Conservation (phyloP, 345 rosid genomes). For the Clausena lansium region DNA sequence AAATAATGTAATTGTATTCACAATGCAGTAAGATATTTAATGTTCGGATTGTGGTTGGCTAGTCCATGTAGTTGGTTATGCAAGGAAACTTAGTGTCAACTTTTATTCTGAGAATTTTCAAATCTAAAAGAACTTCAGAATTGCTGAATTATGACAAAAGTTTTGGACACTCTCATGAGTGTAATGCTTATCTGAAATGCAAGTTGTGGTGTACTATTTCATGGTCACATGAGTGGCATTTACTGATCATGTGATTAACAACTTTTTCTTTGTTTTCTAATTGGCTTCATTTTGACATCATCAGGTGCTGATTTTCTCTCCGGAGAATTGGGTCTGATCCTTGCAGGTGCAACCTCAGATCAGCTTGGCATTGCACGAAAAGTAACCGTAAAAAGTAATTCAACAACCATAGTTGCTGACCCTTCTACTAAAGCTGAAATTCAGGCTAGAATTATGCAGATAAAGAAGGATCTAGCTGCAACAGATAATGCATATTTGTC, state of each 20-base stretch:
- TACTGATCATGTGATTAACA: not conserved
- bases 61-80: not conserved
- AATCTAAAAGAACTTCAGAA: not conserved
- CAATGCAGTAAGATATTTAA: not conserved
- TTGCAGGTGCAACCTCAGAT: slow-evolving; percentile 72
- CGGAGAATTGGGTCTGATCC: slow-evolving; percentile 68
- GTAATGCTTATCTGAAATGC: not conserved
- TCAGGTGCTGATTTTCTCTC: slow-evolving; percentile 86
- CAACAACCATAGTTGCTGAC: slow-evolving; percentile 83
- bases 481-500: slow-evolving; percentile 57
- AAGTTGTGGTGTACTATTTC: not conserved
- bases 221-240: not conserved
- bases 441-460: slow-evolving; percentile 81
- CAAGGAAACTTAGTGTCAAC: not conserved
- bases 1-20: not conserved
- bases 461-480: slow-evolving; percentile 87
- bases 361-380: slow-evolving; percentile 82
- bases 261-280: not conserved
- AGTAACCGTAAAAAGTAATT: slow-evolving; percentile 64
- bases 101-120: not conserved
- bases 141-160: too few relatives aligned
- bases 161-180: too few relatives aligned
- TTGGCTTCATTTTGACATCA: slow-evolving; percentile 12
- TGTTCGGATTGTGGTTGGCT: not conserved
- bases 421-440: slow-evolving; percentile 87